Percentiles rank a stretch among this genome's conserved stretches.
Conservation (phyloP, 305 asterid species). For the Solanum hybrid region DNA sequence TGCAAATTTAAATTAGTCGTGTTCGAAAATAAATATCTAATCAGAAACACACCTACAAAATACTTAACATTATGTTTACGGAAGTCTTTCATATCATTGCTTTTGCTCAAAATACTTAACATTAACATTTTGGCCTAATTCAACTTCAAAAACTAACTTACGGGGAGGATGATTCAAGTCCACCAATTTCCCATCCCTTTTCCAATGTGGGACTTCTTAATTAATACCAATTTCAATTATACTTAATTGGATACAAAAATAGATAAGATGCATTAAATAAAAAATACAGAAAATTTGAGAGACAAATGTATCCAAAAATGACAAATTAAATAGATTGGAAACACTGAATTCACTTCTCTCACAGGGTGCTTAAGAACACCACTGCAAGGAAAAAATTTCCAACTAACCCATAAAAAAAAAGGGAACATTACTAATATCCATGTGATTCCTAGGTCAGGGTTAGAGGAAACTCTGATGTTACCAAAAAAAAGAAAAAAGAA, state of each 20-base stretch:
- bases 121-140: not conserved
- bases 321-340: not conserved
- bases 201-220: not conserved
- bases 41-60: not conserved
- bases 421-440: not conserved
- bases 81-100: not conserved
- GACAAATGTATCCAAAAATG: not conserved
- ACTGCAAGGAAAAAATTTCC: conserved; percentile 35
- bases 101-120: not conserved
- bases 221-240: not conserved
- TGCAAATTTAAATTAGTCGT: not conserved
- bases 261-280: not conserved
- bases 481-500: too few species aligned
- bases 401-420: conserved; percentile 20
- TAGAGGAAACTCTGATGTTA: not conserved
- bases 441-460: not conserved
- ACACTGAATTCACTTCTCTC: conserved; percentile 9
- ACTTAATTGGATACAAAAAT: not conserved
- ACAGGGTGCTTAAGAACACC: conserved; percentile 39
- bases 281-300: not conserved
- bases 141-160: too few species aligned
- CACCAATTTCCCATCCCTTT: not conserved
- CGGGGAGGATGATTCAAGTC: not conserved
- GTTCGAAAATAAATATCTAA: not conserved
- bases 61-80: not conserved